These are phyloP conservation scores for Penicillium sp. DNA, from an alignment of 2,329 filamentous ascomycete genomes.

Conservation along the genomic window DNA sequence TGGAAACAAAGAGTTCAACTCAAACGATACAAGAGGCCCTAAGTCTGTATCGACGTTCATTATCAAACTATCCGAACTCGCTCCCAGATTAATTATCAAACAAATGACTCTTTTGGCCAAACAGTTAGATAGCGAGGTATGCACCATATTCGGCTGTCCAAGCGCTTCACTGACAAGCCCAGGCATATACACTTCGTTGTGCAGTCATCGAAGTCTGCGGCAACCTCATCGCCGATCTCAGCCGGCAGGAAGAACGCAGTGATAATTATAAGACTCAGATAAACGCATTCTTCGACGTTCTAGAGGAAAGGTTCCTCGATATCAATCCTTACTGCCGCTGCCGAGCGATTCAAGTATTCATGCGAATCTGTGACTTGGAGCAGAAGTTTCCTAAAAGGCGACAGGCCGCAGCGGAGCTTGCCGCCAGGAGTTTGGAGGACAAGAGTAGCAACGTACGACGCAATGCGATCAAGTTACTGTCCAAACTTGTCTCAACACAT, in stretches of 20 bases:
- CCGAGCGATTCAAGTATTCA: conserved; percentile 86
- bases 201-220: conserved; percentile 96
- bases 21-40: conserved; percentile 88
- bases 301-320: conserved; percentile 94
- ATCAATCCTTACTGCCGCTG: conserved; percentile 95
- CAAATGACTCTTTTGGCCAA: conserved; percentile 96
- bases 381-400: conserved; percentile 92
- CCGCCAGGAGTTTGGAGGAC: conserved; percentile 85
- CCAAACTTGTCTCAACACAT: conserved; percentile 84
- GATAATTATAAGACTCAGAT: conserved; percentile 94
- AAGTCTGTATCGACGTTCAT: conserved; percentile 96
- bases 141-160: background rate
- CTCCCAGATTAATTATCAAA: conserved; percentile 88
- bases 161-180: conserved; percentile 13
- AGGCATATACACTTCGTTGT: conserved; percentile 89
- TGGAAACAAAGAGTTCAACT: conserved; percentile 97
- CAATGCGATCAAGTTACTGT: conserved; percentile 90
- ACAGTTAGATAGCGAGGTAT: conserved; percentile 86
- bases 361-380: conserved; percentile 87
- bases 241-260: conserved; percentile 82
- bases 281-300: conserved; percentile 92
- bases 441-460: conserved; percentile 96
- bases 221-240: conserved; percentile 87
- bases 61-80: conserved; percentile 85
- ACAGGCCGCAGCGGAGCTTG: conserved; percentile 81